Percentiles rank a stretch among this genome's conserved stretches.
phyloP scores from a whole-genome alignment of 2,329 filamentous ascomycete genomes.

The Atkinsonella texensis region DNA sequence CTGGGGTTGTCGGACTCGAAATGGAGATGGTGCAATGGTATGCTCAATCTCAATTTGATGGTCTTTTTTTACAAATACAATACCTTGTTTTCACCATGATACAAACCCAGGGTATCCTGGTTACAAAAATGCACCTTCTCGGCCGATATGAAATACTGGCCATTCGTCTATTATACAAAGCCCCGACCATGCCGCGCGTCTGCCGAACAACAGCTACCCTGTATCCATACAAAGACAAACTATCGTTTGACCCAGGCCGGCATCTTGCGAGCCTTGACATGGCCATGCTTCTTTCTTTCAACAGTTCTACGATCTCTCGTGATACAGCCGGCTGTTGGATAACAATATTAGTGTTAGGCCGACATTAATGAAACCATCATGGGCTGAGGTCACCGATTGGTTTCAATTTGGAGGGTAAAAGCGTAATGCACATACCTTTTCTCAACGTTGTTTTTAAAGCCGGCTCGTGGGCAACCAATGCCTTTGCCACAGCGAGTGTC shows the following conservation, averaged over 20 bases:
- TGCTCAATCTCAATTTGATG: background rate
- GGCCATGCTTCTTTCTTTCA: slow-evolving; percentile 96
- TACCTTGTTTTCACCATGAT: background rate
- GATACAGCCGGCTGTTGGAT: slow-evolving; percentile 67
- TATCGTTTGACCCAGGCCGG: slow-evolving; percentile 91
- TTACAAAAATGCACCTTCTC: background rate
- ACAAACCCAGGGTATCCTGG: background rate
- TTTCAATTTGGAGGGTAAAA: background rate
- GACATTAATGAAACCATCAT: background rate
- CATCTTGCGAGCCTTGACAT: slow-evolving; percentile 95
- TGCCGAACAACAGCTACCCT: background rate
- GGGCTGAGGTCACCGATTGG: no score
- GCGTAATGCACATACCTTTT: slow-evolving; percentile 54
- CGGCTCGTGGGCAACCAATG: slow-evolving; percentile 82
- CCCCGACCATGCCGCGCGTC: background rate
- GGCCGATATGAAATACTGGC: background rate
- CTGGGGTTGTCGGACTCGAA: background rate
- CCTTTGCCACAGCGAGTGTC: slow-evolving; percentile 80
- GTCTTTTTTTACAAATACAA: background rate
- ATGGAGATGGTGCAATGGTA: background rate
- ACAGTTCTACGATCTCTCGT: slow-evolving; percentile 85
- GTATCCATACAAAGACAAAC: background rate
- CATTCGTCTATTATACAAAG: background rate
- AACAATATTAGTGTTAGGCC: background rate
- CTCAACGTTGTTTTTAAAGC: slow-evolving; percentile 76